These are phyloP conservation scores for Cryptococcus hybrid DNA, from an alignment of 1,284 basidiomycete species.

Conservation along the genomic window DNA sequence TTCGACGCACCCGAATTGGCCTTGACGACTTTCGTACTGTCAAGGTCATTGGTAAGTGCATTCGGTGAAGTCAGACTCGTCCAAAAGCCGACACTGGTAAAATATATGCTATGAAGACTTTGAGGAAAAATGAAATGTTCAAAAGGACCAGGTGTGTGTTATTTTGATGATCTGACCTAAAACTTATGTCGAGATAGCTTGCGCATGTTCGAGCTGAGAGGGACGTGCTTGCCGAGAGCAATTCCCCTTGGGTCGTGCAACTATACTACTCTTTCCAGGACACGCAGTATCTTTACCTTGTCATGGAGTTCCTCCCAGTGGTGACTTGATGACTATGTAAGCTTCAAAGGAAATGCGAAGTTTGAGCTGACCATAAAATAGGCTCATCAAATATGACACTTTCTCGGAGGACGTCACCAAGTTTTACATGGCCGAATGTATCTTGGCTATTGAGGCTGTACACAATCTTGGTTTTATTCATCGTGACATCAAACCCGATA, in stretches of 20 bases:
- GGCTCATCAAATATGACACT: slow-evolving; percentile 99
- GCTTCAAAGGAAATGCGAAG: slow-evolving; percentile 6
- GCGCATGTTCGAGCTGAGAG: slow-evolving; percentile 98
- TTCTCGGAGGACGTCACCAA: slow-evolving; percentile 98
- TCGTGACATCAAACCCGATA: slow-evolving; percentile 96
- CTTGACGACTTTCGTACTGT: slow-evolving; percentile 93
- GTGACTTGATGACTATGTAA: slow-evolving; percentile 80
- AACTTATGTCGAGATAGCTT: slow-evolving; percentile 57
- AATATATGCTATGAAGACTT: slow-evolving; percentile 99
- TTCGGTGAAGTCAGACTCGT: slow-evolving; percentile 97
- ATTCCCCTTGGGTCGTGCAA: slow-evolving; percentile 96
- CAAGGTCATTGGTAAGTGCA: slow-evolving; percentile 98
- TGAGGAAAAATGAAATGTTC: slow-evolving; percentile 98
- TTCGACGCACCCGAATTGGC: slow-evolving; percentile 89
- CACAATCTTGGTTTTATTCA: slow-evolving; percentile 99
- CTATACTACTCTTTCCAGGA: slow-evolving; percentile 99
- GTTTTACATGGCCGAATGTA: slow-evolving; percentile 99
- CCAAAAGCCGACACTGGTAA: slow-evolving; percentile 94
- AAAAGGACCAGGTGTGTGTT: slow-evolving; percentile 87
- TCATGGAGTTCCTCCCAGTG: slow-evolving; percentile 99
- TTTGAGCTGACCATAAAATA: slow-evolving; percentile 43
- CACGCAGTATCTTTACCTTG: slow-evolving; percentile 88
- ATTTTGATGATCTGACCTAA: background rate
- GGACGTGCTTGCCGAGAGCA: slow-evolving; percentile 95
- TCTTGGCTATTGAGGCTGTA: slow-evolving; percentile 95